These are phyloP conservation scores for Eucalyptus cladocalyx DNA, from an alignment of 345 rosid species.

Conservation along the genomic window DNA sequence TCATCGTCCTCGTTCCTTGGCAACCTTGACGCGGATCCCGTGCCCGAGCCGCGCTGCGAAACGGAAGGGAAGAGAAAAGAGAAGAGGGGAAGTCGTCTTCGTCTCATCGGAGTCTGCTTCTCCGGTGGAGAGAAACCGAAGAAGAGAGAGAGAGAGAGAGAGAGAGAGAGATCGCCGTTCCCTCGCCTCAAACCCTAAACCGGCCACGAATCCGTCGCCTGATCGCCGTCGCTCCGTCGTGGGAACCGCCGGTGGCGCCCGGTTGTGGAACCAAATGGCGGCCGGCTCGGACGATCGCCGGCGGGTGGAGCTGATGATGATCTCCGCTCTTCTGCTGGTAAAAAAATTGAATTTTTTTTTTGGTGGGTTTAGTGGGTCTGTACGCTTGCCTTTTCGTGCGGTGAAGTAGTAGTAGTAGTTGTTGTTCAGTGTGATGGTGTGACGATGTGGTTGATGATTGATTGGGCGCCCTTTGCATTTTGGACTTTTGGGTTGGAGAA, in stretches of 20 bases:
- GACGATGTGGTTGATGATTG: neutral
- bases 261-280: neutral
- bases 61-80: neutral
- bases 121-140: neutral
- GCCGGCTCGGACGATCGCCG: neutral
- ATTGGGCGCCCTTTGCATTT: neutral
- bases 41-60: neutral
- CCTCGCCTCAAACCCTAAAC: neutral
- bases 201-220: neutral
- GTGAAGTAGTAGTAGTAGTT: neutral
- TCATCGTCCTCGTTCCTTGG: neutral
- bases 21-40: neutral
- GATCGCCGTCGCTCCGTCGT: neutral
- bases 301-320: neutral
- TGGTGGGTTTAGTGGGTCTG: neutral
- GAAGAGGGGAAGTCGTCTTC: neutral
- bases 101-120: neutral
- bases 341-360: neutral
- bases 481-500: neutral
- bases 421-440: neutral
- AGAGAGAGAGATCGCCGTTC: neutral
- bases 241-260: neutral
- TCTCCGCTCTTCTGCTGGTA: neutral
- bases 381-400: neutral
- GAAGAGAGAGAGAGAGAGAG: neutral